Percentiles rank a stretch among this genome's conserved stretches.
phyloP scores from a whole-genome alignment of 768 basidiomycete species.

The Boletus sp. region DNA sequence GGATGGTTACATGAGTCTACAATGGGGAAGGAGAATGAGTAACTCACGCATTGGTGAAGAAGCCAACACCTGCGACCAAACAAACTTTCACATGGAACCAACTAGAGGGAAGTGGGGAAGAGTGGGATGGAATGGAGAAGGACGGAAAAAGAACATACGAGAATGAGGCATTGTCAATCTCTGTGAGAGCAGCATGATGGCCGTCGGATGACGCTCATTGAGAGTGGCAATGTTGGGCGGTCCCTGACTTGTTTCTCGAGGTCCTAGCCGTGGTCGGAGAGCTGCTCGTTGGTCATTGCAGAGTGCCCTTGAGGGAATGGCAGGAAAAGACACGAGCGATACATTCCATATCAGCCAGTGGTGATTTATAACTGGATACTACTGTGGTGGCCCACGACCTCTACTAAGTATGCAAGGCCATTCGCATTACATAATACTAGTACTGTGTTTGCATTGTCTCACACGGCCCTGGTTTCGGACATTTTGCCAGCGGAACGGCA shows the following conservation, averaged over 20 bases:
- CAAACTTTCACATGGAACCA: constrained; percentile 86
- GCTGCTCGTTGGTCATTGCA: constrained; percentile 26
- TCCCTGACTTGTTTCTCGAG: constrained; percentile 19
- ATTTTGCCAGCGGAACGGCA: too few relatives aligned
- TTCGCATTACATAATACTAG: too few relatives aligned
- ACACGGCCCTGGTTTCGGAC: too few relatives aligned
- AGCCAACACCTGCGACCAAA: constrained; percentile 73
- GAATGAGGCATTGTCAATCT: constrained; percentile 85
- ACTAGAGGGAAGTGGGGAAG: constrained; percentile 33
- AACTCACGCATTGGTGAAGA: constrained; percentile 82
- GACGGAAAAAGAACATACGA: constrained; percentile 47
- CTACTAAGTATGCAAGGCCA: too few relatives aligned
- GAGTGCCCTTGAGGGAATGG: not conserved
- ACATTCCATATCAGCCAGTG: not conserved
- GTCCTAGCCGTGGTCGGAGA: constrained; percentile 29
- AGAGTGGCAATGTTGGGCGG: constrained; percentile 39
- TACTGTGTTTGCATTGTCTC: too few relatives aligned
- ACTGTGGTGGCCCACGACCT: too few relatives aligned
- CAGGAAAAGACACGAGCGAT: not conserved
- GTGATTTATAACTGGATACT: too few relatives aligned
- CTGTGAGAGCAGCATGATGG: constrained; percentile 77
- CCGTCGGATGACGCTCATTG: constrained; percentile 71
- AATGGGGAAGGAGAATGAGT: not conserved
- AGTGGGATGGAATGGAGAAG: not conserved
- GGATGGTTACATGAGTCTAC: not conserved